These are phyloP conservation scores for Microsporum audouinii DNA, from an alignment of 2,329 filamentous ascomycete genomes.

Conservation along the genomic window DNA sequence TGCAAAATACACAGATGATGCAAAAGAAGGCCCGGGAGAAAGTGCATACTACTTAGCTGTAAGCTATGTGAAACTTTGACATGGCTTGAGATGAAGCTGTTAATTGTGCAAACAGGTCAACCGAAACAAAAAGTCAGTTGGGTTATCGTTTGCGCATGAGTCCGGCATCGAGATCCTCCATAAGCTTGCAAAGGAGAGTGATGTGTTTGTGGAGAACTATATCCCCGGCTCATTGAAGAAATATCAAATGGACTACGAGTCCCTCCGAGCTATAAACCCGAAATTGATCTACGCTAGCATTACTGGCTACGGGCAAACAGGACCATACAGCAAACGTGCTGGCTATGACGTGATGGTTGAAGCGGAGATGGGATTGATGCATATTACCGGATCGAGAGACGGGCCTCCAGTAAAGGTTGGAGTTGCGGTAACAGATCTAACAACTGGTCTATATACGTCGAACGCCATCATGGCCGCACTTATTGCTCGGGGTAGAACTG, in stretches of 20 bases:
- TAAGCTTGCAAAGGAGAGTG: slow-evolving; percentile 68
- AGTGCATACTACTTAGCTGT: slow-evolving; percentile 91
- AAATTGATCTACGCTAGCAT: slow-evolving; percentile 87
- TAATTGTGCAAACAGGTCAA: slow-evolving; percentile 56
- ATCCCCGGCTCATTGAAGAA: slow-evolving; percentile 80
- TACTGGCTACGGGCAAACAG: slow-evolving; percentile 92
- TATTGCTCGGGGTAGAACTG: slow-evolving; percentile 60
- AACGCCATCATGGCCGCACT: slow-evolving; percentile 94
- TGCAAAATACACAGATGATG: slow-evolving; percentile 57
- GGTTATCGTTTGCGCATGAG: slow-evolving; percentile 76
- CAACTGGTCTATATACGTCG: slow-evolving; percentile 86
- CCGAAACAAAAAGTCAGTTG: slow-evolving; percentile 92
- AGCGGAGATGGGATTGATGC: slow-evolving; percentile 95
- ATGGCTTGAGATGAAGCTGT: not conserved
- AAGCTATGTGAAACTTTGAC: slow-evolving; percentile 21
- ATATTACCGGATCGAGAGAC: slow-evolving; percentile 82
- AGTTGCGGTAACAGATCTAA: slow-evolving; percentile 91
- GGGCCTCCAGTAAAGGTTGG: slow-evolving; percentile 93
- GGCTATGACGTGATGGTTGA: slow-evolving; percentile 99
- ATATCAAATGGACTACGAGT: slow-evolving; percentile 81
- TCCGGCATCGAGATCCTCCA: slow-evolving; percentile 79
- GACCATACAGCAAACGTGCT: slow-evolving; percentile 73
- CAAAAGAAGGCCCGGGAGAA: slow-evolving; percentile 60
- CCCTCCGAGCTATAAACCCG: slow-evolving; percentile 70
- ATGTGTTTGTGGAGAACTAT: slow-evolving; percentile 95